Conservation (phyloP, 208 protist genomes). For the Leishmania braziliensis region DNA sequence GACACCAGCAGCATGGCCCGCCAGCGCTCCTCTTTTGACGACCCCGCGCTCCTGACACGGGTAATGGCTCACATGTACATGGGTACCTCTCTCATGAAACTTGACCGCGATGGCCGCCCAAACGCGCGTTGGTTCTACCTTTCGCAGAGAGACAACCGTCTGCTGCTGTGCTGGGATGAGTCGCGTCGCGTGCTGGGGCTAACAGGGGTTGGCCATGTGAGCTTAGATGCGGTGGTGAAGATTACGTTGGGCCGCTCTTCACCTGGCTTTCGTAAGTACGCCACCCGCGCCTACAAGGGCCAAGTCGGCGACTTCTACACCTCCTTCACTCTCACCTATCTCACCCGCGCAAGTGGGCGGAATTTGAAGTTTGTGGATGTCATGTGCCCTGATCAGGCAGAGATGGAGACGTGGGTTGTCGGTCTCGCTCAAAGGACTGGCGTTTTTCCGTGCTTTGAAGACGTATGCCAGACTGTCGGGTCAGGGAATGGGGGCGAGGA, state of each 20-base stretch:
- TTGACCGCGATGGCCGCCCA: constrained; percentile 43
- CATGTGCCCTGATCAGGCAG: constrained; percentile 42
- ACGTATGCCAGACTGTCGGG: background rate
- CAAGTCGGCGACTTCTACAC: background rate
- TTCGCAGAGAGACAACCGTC: constrained; percentile 22
- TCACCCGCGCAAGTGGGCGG: no score
- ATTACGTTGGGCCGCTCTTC: background rate
- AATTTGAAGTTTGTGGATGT: constrained; percentile 48
- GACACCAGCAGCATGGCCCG: background rate
- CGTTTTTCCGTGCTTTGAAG: constrained; percentile 7
- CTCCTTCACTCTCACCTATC: background rate
- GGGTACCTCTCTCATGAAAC: constrained; percentile 55
- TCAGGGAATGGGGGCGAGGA: background rate
- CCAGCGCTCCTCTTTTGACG: constrained; percentile 48
- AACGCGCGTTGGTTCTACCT: constrained; percentile 68
- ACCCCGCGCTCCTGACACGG: constrained; percentile 45
- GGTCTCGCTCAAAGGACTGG: constrained; percentile 49
- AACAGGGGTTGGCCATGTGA: constrained; percentile 36
- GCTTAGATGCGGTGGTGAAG: constrained; percentile 1
- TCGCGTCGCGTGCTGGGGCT: constrained; percentile 11
- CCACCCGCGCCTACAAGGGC: background rate
- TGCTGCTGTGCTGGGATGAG: constrained; percentile 56
- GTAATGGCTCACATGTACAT: constrained; percentile 69
- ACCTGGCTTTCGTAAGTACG: background rate
- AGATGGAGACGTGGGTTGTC: constrained; percentile 84